phyloP scores from a whole-genome alignment of 345 rosid species.

The Diplotaxis tenuifolia region DNA sequence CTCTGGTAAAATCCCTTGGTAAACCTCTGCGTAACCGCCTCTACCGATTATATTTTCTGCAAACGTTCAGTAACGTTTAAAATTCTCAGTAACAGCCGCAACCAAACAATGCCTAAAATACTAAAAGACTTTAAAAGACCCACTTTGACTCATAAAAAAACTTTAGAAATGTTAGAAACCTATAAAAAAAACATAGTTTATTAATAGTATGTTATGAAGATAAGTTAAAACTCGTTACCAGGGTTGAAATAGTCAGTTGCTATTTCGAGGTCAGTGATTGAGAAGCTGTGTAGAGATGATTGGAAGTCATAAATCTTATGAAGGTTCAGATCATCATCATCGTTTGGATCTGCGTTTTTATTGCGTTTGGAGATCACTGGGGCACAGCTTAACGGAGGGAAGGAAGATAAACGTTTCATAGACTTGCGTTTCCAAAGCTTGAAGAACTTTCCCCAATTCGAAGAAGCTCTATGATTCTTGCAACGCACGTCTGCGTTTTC shows the following conservation, averaged over 20 bases:
- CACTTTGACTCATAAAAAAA: background rate
- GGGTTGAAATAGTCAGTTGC: constrained; percentile 73
- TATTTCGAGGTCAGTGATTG: constrained; percentile 52
- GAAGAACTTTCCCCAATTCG: constrained; percentile 69
- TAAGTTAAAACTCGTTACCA: constrained; percentile 34
- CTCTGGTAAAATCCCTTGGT: constrained; percentile 59
- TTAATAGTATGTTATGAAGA: background rate
- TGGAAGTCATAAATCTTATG: constrained; percentile 58
- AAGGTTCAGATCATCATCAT: constrained; percentile 44
- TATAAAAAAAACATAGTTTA: background rate
- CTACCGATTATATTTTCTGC: constrained; percentile 78
- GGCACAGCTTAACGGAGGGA: constrained; percentile 42
- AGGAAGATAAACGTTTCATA: constrained; percentile 47
- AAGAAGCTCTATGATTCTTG: constrained; percentile 40
- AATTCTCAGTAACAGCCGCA: background rate
- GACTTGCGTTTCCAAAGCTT: constrained; percentile 65
- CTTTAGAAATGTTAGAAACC: too few relatives aligned
- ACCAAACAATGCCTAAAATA: background rate
- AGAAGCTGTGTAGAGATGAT: constrained; percentile 58
- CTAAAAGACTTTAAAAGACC: background rate
- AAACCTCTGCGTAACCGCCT: constrained; percentile 94
- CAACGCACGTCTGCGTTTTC: constrained; percentile 15
- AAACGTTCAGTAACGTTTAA: background rate
- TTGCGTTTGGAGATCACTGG: constrained; percentile 40
- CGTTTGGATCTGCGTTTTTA: constrained; percentile 40